Evolutionary conservation across 306 rosid species (phyloP), one percentile per base, ranked within the genome.

Genomic region (Cotoneaster glaucophyllus): DNA sequence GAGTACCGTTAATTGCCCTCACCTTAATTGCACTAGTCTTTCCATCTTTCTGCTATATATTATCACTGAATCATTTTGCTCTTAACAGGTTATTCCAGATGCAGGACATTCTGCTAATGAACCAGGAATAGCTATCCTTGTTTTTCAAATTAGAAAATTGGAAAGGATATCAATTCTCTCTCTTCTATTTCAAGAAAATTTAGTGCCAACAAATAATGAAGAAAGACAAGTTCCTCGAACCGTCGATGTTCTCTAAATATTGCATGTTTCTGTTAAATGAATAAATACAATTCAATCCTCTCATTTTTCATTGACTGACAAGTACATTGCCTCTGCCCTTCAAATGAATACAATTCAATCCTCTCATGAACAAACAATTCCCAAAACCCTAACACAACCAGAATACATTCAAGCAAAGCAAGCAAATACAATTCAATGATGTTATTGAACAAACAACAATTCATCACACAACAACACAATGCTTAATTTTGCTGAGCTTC

Each of bases 71-170:
- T 44, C 57, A 59, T 74, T 67, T 63, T 24, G 6, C 37, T 69
- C 43, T 82, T 56, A 58, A 80, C 90, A 95, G 98, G 89, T 95
- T 26, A 87, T 95, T 82, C 45, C 83, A 68, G 90, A 95, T 75
- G 97, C 97, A 15, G 97, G 98, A 5, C 97, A 95, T 83, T 95
- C 98, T 29, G 97, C 97, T 53, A 95, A 87, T 82, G 98, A 95
- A 84, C 96, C 91, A 6, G 93, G 97, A 82, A 86, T 86, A 83
- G 80, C 96, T 77, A 34, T 6, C 7, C 9, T 34, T 34, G 39
- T 6, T 34, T 34, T 34, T 34, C 39, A 34, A 6, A 34, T 34
- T 1, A 6, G 39, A 34, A 34, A 34, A 5, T 45, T 45, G 53
- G 7, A 14, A 45, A 45, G 53, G 53, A 45, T 45, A 22, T n/a